Conservation (phyloP, 202 grass and related monocot genomes). For the Eragrostis tef region DNA sequence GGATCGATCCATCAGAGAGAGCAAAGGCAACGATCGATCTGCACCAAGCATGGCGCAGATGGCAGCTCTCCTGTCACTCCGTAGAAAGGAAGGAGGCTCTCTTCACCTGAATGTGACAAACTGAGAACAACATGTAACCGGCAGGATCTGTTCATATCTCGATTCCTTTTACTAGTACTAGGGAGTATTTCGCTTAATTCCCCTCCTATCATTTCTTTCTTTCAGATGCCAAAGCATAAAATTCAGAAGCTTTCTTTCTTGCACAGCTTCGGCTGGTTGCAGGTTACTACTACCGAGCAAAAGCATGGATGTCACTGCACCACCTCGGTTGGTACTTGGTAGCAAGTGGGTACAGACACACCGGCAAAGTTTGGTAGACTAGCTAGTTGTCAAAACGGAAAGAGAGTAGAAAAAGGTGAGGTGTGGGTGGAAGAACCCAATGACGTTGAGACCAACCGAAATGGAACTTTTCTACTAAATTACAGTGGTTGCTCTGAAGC, state of each 20-base stretch:
- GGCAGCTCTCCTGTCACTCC: neutral
- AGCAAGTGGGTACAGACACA: neutral
- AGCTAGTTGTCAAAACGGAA: constrained; percentile 8
- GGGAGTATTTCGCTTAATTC: too few species aligned
- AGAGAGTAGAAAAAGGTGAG: neutral
- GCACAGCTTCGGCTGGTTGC: neutral
- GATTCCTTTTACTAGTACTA: neutral
- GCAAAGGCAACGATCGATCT: neutral
- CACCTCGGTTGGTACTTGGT: neutral
- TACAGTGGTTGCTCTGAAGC: neutral
- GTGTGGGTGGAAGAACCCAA: neutral
- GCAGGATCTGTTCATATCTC: neutral
- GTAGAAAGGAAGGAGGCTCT: neutral
- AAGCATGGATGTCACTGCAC: too few species aligned
- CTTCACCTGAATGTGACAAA: constrained; percentile 14
- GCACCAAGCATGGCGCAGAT: neutral
- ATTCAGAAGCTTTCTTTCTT: neutral
- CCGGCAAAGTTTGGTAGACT: constrained; percentile 27
- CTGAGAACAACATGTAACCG: constrained; percentile 16
- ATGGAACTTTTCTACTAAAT: neutral
- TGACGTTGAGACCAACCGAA: neutral
- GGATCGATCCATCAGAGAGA: neutral
- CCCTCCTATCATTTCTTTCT: neutral
- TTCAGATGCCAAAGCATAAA: neutral
- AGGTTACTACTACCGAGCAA: too few species aligned